Conservation (phyloP, 169 alveolate genomes). For the Neospora caninum region DNA sequence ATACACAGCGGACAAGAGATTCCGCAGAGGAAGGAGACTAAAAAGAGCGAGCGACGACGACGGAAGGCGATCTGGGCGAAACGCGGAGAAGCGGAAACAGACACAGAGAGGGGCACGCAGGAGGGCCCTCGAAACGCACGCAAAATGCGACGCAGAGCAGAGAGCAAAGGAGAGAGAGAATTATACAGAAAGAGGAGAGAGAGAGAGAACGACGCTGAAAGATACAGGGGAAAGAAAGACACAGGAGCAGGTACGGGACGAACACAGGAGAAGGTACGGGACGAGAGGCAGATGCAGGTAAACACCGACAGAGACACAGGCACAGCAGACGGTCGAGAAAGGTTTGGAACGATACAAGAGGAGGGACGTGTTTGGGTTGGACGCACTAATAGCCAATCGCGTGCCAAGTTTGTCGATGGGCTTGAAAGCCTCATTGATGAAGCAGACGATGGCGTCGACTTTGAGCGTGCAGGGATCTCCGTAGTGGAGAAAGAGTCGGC, state of each 20-base stretch:
- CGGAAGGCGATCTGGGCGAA: too few relatives aligned
- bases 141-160: background rate
- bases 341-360: background rate
- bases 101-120: too few relatives aligned
- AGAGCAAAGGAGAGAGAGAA: background rate
- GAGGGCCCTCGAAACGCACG: too few relatives aligned
- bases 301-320: background rate
- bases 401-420: background rate
- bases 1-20: too few relatives aligned
- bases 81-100: too few relatives aligned
- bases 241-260: too few relatives aligned
- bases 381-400: background rate
- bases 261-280: too few relatives aligned
- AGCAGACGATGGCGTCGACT: constrained; percentile 17
- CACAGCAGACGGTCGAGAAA: background rate
- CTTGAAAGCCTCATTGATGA: background rate
- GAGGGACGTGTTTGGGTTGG: background rate
- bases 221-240: too few relatives aligned
- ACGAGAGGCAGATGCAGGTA: background rate
- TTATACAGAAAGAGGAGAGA: background rate
- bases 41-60: too few relatives aligned
- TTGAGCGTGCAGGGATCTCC: background rate
- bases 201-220: too few relatives aligned
- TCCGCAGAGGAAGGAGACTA: too few relatives aligned
- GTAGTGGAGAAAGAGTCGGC: background rate